Evolutionary conservation across 2,329 filamentous ascomycete genomes (phyloP), one percentile per base, ranked within the genome.

Genomic region (Aspergillus aculeatus): DNA sequence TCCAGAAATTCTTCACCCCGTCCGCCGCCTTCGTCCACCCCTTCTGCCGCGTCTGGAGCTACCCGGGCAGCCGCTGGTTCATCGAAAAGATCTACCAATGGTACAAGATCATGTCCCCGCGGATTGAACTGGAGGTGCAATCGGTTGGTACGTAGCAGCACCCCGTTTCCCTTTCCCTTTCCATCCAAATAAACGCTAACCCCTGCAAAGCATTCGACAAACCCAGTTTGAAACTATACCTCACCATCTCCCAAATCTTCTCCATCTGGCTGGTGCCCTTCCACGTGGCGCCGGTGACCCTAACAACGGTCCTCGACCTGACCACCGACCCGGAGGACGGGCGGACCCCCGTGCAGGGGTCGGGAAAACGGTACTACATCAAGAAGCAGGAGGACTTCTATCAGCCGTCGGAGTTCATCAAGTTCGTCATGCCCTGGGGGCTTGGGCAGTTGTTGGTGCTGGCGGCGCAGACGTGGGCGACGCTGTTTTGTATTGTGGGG

Each of bases 101-200:
- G 90, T 94, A 96, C 76, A 91, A 92, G 70, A 89, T 94, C 64
- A 80, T 96, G 71, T 91, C 87, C 62, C 92, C 92, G 0, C 79
- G 81, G 19, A 90, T 95, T 64, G 82, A 87, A 48, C 77, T 94
- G 12, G 77, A 83, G 1, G 80, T 96, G 19, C 84, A 91, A 55
- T 82, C 80, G 31, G 75, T 87, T 19, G 84, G 84, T 85, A 70
- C 4, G 7, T 29, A 29, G 26, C 23, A 4, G 4, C 4, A 3
- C 23, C 23, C 23, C 23, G 23, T 3, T 3, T 4, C 4, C 23
- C 23, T 3, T 23, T 23, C 23, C 23, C 1, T 21, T 29, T n/a
- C 14, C 23, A 59, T 7, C 23, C 21, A 31, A 41, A 47, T 14
- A 51, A 21, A 32, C 47, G 23, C 23, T 63, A 54, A 60, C 32